phyloP scores from a whole-genome alignment of 805 yeast species.

The Candida mattraensis region DNA sequence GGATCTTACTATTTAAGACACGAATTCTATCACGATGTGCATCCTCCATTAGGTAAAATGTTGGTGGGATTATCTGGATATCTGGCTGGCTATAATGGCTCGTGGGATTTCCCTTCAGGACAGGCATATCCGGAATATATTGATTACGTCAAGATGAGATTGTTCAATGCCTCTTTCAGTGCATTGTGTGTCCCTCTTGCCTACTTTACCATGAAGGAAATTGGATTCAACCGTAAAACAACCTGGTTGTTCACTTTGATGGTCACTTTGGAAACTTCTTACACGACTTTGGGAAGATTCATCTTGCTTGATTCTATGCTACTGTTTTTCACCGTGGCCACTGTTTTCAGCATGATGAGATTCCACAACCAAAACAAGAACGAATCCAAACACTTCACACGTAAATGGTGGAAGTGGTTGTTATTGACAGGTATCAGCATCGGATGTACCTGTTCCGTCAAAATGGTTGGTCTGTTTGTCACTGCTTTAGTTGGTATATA shows the following conservation, averaged over 20 bases:
- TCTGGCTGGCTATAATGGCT: constrained; percentile 83
- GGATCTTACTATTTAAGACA: constrained; percentile 78
- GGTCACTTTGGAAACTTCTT: constrained; percentile 81
- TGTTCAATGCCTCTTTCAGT: constrained; percentile 82
- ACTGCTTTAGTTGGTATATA: constrained; percentile 87
- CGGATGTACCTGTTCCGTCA: constrained; percentile 90
- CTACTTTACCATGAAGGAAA: constrained; percentile 73
- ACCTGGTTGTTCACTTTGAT: constrained; percentile 78
- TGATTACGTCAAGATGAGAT: constrained; percentile 82
- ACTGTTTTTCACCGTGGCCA: constrained; percentile 82
- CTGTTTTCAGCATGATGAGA: constrained; percentile 69
- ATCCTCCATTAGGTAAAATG: constrained; percentile 85
- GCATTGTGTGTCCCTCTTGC: constrained; percentile 85
- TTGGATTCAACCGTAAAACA: constrained; percentile 69
- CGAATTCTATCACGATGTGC: constrained; percentile 83
- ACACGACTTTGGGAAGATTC: constrained; percentile 82
- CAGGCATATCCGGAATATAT: constrained; percentile 70
- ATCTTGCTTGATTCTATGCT: constrained; percentile 91
- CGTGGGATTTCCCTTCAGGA: constrained; percentile 88
- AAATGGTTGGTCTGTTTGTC: constrained; percentile 95
- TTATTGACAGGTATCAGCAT: constrained; percentile 77
- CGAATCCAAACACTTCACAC: constrained; percentile 50
- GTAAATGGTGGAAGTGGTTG: constrained; percentile 95
- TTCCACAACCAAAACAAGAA: constrained; percentile 61
- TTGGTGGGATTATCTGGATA: constrained; percentile 76